Evolutionary conservation across 129 eudicot species (phyloP).

Genomic region (Pittosporum tobira): DNA sequence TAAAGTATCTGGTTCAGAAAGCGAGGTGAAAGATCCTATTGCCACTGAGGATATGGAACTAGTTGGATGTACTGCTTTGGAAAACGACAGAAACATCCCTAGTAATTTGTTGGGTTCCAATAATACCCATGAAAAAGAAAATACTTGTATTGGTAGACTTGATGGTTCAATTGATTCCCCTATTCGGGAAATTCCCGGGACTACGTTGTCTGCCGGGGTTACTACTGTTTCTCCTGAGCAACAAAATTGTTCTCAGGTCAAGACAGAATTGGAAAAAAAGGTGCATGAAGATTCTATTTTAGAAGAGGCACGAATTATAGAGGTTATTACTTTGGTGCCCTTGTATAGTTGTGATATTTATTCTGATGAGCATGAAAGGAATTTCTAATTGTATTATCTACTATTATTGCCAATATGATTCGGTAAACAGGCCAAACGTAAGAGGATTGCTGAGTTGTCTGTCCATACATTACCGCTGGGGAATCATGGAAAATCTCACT

Average conservation of each 20-base stretch:
- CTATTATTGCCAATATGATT: slow-evolving; percentile 1
- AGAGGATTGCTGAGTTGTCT: slow-evolving; percentile 78
- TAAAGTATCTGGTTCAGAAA: slow-evolving; percentile 24
- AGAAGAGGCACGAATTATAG: slow-evolving; percentile 73
- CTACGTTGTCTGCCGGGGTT: slow-evolving; percentile 22
- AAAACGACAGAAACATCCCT: slow-evolving; percentile 27
- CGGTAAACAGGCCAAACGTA: slow-evolving; percentile 67
- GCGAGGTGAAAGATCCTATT: slow-evolving; percentile 19
- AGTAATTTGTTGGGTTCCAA: slow-evolving; percentile 16
- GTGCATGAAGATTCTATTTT: slow-evolving; percentile 78
- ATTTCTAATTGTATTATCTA: slow-evolving; percentile 3
- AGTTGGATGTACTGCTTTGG: slow-evolving; percentile 19
- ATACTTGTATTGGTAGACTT: slow-evolving; percentile 18
- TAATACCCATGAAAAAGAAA: slow-evolving; percentile 21
- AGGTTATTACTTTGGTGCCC: slow-evolving; percentile 37
- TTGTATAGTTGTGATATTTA: background rate
- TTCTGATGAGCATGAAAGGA: slow-evolving; percentile 1
- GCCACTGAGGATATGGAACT: slow-evolving; percentile 23
- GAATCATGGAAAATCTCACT: slow-evolving; percentile 54
- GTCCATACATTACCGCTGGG: slow-evolving; percentile 28
- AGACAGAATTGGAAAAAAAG: slow-evolving; percentile 28
- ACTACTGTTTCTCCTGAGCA: slow-evolving; percentile 31
- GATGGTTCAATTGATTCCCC: slow-evolving; percentile 25
- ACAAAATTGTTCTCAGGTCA: slow-evolving; percentile 32
- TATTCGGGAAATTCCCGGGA: slow-evolving; percentile 19